phyloP scores from a whole-genome alignment of 164 flowering plant genomes.

The Paratinospora sagittata region DNA sequence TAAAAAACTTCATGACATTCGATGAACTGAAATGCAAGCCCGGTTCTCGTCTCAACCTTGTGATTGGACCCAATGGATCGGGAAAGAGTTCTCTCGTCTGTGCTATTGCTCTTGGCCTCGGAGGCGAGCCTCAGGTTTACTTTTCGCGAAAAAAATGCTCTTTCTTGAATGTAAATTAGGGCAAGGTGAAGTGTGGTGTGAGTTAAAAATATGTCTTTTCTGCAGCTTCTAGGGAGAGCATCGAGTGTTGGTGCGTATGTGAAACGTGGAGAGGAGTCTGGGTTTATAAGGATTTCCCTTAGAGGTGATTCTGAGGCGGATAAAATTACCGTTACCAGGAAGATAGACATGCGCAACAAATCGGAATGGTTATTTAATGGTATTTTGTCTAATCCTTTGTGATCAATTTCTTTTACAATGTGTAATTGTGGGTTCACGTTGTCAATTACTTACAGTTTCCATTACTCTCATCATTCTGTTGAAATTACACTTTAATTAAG shows the following conservation, averaged over 20 bases:
- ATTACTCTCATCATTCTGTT: too few relatives aligned
- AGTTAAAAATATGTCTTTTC: conserved; percentile 8
- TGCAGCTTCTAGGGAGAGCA: conserved; percentile 89
- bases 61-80: conserved; percentile 93
- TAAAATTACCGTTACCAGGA: conserved; percentile 49
- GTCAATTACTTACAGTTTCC: not conserved
- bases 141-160: not conserved
- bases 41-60: conserved; percentile 75
- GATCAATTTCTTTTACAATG: not conserved
- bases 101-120: conserved; percentile 93
- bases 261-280: conserved; percentile 85
- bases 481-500: too few relatives aligned
- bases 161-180: not conserved
- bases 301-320: conserved; percentile 54
- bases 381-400: conserved; percentile 15
- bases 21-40: conserved; percentile 60
- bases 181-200: not conserved
- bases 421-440: not conserved
- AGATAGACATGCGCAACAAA: conserved; percentile 67
- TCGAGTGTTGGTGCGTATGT: conserved; percentile 89
- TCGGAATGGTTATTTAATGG: conserved; percentile 94
- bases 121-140: conserved; percentile 90
- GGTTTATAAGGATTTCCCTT: conserved; percentile 59
- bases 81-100: conserved; percentile 97
- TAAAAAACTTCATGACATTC: conserved; percentile 84